These are phyloP conservation scores for Mortierella sp. DNA, from an alignment of 371 early-diverging fungal species.

Conservation along the genomic window DNA sequence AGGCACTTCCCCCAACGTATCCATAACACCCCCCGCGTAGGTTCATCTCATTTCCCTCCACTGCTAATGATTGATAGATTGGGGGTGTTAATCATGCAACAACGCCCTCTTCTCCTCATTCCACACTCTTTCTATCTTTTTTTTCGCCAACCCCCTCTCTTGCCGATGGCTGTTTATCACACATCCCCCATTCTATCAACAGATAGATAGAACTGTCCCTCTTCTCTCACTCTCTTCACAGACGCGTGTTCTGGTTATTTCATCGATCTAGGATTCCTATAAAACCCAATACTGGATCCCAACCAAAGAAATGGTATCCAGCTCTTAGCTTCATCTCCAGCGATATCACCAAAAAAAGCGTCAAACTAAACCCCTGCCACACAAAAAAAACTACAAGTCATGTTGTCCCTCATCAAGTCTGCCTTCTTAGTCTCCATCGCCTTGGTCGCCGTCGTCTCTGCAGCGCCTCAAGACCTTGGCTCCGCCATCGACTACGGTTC, in stretches of 20 bases:
- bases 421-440: constrained; percentile 9
- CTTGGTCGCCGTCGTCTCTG: background rate
- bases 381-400: background rate
- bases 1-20: no score
- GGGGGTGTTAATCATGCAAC: no score
- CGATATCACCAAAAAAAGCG: no score
- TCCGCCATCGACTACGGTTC: background rate
- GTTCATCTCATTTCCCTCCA: no score
- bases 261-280: background rate
- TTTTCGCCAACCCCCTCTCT: no score
- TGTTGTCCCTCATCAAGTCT: constrained; percentile 21
- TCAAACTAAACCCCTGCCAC: background rate
- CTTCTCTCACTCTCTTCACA: background rate
- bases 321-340: background rate
- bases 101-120: no score
- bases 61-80: no score
- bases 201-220: background rate
- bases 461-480: background rate
- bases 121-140: no score
- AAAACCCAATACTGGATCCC: background rate
- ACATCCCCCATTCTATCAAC: background rate
- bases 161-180: no score
- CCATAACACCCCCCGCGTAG: no score
- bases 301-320: background rate
- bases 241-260: background rate